Evolutionary conservation across 345 rosid species (phyloP), one percentile per base, ranked within the genome.

Genomic region (Gossypium thurberi): DNA sequence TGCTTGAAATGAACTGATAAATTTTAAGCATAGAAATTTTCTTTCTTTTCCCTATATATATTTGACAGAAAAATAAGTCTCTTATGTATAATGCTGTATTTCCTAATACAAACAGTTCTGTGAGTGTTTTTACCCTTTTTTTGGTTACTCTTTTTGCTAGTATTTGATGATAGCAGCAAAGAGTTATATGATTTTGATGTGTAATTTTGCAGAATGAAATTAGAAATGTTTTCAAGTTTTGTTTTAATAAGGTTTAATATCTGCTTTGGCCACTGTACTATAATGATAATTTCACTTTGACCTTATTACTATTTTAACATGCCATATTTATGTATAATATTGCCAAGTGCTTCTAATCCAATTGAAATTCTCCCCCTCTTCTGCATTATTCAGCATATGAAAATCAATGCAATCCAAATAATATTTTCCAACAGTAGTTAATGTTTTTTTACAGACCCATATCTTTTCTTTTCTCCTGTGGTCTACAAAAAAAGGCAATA

Each of bases 321-420:
- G 40, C 40, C 40, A 33, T 33, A 33, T 33, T 5, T 33, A 33
- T 33, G 40, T 33, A 33, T 33, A 33, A 33, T 33, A 33, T 33
- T 33, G 40, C 7, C 40, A 0, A 33, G 7, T 33, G 7, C 40
- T 33, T 33, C 40, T 33, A 33, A 4, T 33, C 40, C 40, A 33
- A 33, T 33, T 33, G 40, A 33, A 33, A 33, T 40, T 63, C 52
- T 43, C 44, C 51, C 28, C 69, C 21, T 20, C 50, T 43, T 37
- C 33, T 64, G 52, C 70, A 65, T 65, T 65, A 65, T 65, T 65
- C 52, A 21, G 53, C 28, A 65, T 65, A 17, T 13, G 0, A 43
- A 65, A 43, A 65, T 44, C 53, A 44, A 44, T 65, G 10, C 53
- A 65, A 65, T 21, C n/a, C 33, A 20, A 65, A 65, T 52, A 65